Conservation (phyloP, 2,329 filamentous ascomycete species). For the Colletotrichum sp. region DNA sequence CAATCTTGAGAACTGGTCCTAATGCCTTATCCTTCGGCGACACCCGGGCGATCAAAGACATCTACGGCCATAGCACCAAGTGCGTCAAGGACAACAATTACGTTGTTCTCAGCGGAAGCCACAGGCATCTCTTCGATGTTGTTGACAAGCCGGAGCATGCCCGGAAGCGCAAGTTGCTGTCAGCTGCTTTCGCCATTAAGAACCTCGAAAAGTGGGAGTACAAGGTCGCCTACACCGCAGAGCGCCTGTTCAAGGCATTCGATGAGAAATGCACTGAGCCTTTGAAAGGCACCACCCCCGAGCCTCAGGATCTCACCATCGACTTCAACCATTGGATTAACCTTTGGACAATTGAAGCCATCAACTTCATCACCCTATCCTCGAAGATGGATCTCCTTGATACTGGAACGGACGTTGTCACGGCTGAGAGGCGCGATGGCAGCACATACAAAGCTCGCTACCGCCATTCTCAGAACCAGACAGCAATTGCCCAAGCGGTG, state of each 20-base stretch:
- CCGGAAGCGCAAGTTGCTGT: constrained; percentile 54
- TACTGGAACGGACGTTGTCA: constrained; percentile 47
- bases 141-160: constrained; percentile 56
- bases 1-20: constrained; percentile 49
- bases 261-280: constrained; percentile 46
- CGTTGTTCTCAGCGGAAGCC: constrained; percentile 40
- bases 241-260: constrained; percentile 46
- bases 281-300: constrained; percentile 30
- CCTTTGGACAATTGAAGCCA: constrained; percentile 61
- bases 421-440: constrained; percentile 49
- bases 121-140: constrained; percentile 58
- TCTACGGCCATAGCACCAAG: constrained; percentile 54
- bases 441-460: constrained; percentile 48
- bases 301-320: constrained; percentile 45
- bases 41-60: constrained; percentile 49
- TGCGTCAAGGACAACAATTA: constrained; percentile 48
- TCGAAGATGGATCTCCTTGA: constrained; percentile 57
- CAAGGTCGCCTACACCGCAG: constrained; percentile 57
- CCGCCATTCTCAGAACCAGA: constrained; percentile 55
- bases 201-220: constrained; percentile 60
- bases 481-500: constrained; percentile 33
- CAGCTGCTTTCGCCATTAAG: constrained; percentile 56
- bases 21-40: constrained; percentile 47
- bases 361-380: constrained; percentile 59
- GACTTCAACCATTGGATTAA: constrained; percentile 58